Evolutionary conservation across 1,284 basidiomycete species (phyloP), one percentile per base, ranked within the genome.

Genomic region (Pyrrhoderma noxium): DNA sequence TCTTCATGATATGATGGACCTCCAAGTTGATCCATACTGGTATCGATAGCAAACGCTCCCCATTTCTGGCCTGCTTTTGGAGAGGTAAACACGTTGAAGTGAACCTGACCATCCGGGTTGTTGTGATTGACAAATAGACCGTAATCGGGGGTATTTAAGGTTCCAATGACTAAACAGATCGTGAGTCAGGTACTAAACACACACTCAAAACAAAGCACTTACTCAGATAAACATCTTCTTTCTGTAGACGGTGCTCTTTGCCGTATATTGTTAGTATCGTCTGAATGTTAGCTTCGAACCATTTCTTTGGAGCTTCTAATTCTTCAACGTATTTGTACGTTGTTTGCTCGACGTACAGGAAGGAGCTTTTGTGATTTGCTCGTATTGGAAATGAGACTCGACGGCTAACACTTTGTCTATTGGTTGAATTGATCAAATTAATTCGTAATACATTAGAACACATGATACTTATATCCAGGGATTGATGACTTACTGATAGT

Each of bases 191-290:
- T 41, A 0, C 3, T 21, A 38, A 18, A 43, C 40, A 4, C 43
- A 13, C n/a, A 27, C 41, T n/a, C 49, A 38, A 23, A 5, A 31
- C 34, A n/a, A n/a, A n/a, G 19, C 13, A 67, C 78, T 56, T 59
- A 84, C 87, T 77, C 0, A 89, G 65, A 54, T 77, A 77, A 35
- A 90, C 61, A 58, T 90, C 87, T 60, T 90, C 85, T 58, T 74
- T 80, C 52, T 73, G 73, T 44, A 88, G 74, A 5, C 68, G 69
- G 62, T 85, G 79, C 35, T 69, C 64, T 1, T 65, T 60, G 1
- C 74, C 76, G 60, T 75, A 87, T 3, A 75, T 64, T 45, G 74
- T 63, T 61, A 88, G 56, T 54, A 91, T 80, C 11, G 69, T 62
- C 56, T 84, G 76, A n/a, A 79, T 75, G 57, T 88, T 81, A 1